Base-by-base conservation (phyloP, 495 filamentous ascomycete genomes). In the Thermothielavioides terrestris region DNA sequence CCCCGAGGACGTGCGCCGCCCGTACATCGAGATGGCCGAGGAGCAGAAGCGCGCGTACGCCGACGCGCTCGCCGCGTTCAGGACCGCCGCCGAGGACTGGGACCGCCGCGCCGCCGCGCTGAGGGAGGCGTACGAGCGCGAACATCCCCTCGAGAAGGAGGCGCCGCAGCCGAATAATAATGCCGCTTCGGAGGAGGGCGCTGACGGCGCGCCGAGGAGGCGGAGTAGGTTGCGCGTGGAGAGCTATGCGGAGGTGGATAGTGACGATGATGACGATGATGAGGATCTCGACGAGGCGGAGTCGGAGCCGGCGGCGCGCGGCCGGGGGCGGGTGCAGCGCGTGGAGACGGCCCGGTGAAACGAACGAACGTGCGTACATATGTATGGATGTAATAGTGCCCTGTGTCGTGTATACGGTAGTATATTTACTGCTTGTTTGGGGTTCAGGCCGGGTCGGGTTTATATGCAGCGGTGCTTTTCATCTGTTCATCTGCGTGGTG, bases 1-100 rank as follows among this genome's bases (percentile, higher is more conserved):
- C 0, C 57, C 71, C 4, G 75, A 76, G 8, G 85, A 83, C 28
- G 74, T 76, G 52, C 85, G 83, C 62, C 70, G 75, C 60, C 89
- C 88, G 22, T 96, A 86, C 56, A 68, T 87, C 46, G 82, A 86
- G 31, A 74, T 80, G 59, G 82, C 83, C 4, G 78, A 84, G 51
- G 75, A 71, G 15, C 80, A 85, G 52, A 88, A 86, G 52, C 71
- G 76, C 42, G 68, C 57, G 5, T 82, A 87, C 57, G 71, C 69
- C n/a, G 71, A 76, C 50, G 71, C 74, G 3, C 62, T 79, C 49
- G 76, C 71, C 18, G 67, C 68, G 21, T 94, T 77, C 67, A 80
- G 77, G 54, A 67, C 65, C 17, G 68, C 72, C 18, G 73, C 74
- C 9, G 76, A 65, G 27, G 74, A 83, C 50, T 96, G 89, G 86